phyloP scores from a whole-genome alignment of 2,329 filamentous ascomycete genomes.

The Pestalotiopsis sp. region DNA sequence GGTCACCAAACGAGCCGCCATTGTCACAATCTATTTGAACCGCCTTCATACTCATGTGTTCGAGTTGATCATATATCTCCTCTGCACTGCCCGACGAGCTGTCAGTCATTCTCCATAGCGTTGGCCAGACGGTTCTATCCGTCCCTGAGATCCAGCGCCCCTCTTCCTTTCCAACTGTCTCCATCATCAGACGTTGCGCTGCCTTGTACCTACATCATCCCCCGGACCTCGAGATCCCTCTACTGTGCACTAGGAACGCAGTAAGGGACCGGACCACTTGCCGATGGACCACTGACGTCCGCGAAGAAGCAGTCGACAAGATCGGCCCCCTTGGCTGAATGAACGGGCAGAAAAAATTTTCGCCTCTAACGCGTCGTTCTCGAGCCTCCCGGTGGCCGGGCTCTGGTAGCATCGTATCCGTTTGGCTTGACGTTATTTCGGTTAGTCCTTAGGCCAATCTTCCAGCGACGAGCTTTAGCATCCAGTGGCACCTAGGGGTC shows the following conservation, averaged over 20 bases:
- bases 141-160: neutral
- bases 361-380: slow-evolving; percentile 2
- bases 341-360: slow-evolving; percentile 12
- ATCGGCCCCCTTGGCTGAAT: slow-evolving; percentile 6
- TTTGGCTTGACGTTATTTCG: slow-evolving; percentile 19
- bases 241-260: neutral
- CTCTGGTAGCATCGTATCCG: slow-evolving; percentile 16
- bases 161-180: neutral
- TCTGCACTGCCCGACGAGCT: neutral
- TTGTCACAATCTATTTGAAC: neutral
- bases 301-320: slow-evolving; percentile 6
- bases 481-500: neutral
- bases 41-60: neutral
- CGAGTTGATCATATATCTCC: neutral
- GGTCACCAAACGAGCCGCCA: neutral
- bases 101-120: neutral
- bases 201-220: neutral
- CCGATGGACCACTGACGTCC: slow-evolving; percentile 11
- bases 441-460: slow-evolving; percentile 16
- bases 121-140: neutral
- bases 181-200: neutral
- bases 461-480: slow-evolving; percentile 8
- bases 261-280: neutral
- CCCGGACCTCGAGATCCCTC: neutral
- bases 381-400: neutral